Evolutionary conservation across 2,329 filamentous ascomycete genomes (phyloP).

Genomic region (Nemania sp.): DNA sequence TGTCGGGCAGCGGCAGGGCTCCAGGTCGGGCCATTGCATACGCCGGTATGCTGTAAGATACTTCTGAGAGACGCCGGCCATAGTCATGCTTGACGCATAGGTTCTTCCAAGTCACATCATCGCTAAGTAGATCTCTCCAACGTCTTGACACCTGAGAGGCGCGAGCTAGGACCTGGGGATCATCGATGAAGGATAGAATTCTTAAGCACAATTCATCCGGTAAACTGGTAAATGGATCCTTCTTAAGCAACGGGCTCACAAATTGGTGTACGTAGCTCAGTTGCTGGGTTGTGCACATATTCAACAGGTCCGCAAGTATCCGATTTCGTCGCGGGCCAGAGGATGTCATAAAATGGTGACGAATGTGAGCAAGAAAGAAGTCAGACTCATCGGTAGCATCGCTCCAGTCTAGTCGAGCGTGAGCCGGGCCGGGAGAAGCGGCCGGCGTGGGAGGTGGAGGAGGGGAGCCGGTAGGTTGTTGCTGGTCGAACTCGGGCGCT

Average conservation of each 20-base stretch:
- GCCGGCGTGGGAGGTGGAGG: constrained; percentile 75
- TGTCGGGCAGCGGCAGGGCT: constrained; percentile 52
- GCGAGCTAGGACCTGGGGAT: constrained; percentile 91
- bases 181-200: constrained; percentile 95
- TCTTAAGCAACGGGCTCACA: constrained; percentile 92
- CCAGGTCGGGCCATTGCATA: constrained; percentile 50
- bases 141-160: constrained; percentile 95
- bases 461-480: constrained; percentile 67
- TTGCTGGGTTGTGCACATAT: constrained; percentile 94
- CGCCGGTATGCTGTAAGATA: constrained; percentile 54
- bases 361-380: constrained; percentile 81
- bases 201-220: constrained; percentile 93
- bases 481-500: constrained; percentile 72
- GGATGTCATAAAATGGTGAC: constrained; percentile 82
- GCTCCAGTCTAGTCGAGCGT: constrained; percentile 77
- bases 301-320: constrained; percentile 87
- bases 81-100: constrained; percentile 97
- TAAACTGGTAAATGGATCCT: constrained; percentile 92
- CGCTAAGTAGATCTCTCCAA: constrained; percentile 92
- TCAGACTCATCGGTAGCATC: constrained; percentile 84
- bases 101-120: constrained; percentile 98
- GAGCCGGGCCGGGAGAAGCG: constrained; percentile 72
- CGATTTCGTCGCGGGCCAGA: constrained; percentile 81
- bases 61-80: constrained; percentile 68
- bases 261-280: constrained; percentile 97